Percentiles rank a stretch among this genome's conserved stretches.
Conservation (phyloP, 495 filamentous ascomycete genomes). For the Penicillium waksmanii region DNA sequence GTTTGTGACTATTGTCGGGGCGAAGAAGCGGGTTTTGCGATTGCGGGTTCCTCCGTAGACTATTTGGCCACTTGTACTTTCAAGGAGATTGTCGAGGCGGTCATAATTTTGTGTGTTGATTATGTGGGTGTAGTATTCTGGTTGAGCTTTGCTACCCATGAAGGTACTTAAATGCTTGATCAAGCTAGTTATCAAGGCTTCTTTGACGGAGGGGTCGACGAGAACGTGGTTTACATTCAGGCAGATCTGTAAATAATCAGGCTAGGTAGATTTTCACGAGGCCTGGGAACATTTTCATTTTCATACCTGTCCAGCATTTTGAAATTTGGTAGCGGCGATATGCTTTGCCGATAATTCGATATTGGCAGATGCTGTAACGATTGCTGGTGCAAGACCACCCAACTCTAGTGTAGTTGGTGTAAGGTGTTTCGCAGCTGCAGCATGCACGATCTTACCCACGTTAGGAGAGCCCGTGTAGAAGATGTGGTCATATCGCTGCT, state of each 20-base stretch:
- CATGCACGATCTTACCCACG: slow-evolving; percentile 80
- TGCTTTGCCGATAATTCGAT: slow-evolving; percentile 72
- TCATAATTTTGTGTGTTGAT: slow-evolving; percentile 77
- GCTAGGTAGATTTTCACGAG: background rate
- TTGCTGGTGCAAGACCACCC: slow-evolving; percentile 83
- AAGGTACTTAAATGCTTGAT: slow-evolving; percentile 66
- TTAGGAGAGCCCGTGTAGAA: slow-evolving; percentile 79
- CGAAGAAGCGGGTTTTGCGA: slow-evolving; percentile 68
- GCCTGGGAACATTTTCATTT: background rate
- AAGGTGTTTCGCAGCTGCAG: slow-evolving; percentile 86
- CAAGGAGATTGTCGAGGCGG: slow-evolving; percentile 76
- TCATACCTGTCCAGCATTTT: slow-evolving; percentile 72
- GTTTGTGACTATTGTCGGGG: slow-evolving; percentile 76
- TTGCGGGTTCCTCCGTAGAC: slow-evolving; percentile 74
- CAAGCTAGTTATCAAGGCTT: slow-evolving; percentile 68
- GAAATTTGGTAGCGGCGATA: slow-evolving; percentile 76
- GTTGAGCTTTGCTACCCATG: slow-evolving; percentile 63
- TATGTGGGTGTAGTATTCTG: slow-evolving; percentile 69
- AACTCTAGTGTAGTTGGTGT: slow-evolving; percentile 84
- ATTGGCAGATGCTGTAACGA: slow-evolving; percentile 77
- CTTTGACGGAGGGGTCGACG: slow-evolving; percentile 68
- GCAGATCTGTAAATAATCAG: slow-evolving; percentile 55
- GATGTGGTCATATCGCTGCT: slow-evolving; percentile 89
- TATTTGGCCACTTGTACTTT: slow-evolving; percentile 71
- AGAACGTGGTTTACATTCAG: slow-evolving; percentile 83